A percentile compares a stretch with the other conserved stretches of the same genome.
phyloP scores from a whole-genome alignment of 495 filamentous ascomycete species.

The Talaromyces ruber region DNA sequence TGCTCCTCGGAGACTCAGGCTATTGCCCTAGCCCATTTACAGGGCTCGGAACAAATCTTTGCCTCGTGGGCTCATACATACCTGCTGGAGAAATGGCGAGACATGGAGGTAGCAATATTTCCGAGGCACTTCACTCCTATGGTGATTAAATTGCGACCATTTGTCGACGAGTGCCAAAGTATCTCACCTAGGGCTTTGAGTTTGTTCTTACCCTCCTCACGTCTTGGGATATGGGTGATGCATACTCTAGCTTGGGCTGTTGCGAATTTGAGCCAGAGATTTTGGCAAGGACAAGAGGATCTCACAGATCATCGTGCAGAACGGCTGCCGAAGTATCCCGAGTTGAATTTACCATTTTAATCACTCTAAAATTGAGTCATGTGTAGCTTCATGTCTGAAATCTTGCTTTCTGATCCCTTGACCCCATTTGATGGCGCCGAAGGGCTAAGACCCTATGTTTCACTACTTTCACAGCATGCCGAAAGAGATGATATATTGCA shows the following conservation, averaged over 20 bases:
- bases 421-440: background rate
- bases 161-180: background rate
- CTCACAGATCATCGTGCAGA: background rate
- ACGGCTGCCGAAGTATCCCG: background rate
- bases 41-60: constrained; percentile 40
- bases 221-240: background rate
- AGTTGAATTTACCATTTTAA: background rate
- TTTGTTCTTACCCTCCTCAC: background rate
- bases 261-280: background rate
- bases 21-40: constrained; percentile 39
- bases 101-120: constrained; percentile 4
- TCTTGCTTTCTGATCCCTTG: background rate
- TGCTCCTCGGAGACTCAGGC: constrained; percentile 48
- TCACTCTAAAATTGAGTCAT: no score
- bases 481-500: background rate
- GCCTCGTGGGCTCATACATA: constrained; percentile 41
- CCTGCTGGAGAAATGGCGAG: constrained; percentile 43
- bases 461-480: background rate
- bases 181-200: background rate
- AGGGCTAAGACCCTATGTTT: background rate
- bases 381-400: background rate
- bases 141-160: background rate
- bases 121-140: background rate
- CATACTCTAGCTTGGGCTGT: background rate
- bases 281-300: background rate